Percentiles rank a stretch among this genome's conserved stretches.
Evolutionary conservation across 441 rosid species (phyloP).

Genomic region (Hura crepitans): DNA sequence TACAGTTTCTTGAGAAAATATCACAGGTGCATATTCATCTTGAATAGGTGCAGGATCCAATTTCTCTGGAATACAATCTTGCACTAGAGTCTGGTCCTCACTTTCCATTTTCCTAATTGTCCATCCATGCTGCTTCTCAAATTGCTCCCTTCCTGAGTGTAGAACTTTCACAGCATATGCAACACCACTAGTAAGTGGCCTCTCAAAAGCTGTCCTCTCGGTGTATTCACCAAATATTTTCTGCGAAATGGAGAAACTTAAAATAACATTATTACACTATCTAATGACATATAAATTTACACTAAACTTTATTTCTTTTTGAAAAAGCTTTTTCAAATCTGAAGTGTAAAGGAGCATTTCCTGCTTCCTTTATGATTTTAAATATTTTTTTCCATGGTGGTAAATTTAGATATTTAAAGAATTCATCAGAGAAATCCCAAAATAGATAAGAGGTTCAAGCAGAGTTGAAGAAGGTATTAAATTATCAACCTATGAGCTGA

Average conservation of each 20-base stretch:
- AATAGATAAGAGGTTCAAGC: background rate
- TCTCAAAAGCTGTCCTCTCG: slow-evolving; percentile 93
- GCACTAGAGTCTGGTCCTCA: slow-evolving; percentile 79
- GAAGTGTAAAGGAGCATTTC: background rate
- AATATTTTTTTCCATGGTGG: background rate
- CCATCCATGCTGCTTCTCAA: slow-evolving; percentile 79
- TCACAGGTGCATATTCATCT: slow-evolving; percentile 94
- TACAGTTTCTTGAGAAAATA: slow-evolving; percentile 94
- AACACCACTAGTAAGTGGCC: slow-evolving; percentile 98
- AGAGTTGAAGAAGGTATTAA: background rate
- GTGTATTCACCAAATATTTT: slow-evolving; percentile 86
- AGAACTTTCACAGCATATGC: slow-evolving; percentile 93
- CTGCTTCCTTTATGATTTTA: background rate
- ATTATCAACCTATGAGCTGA: slow-evolving; percentile 8
- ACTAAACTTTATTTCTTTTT: background rate
- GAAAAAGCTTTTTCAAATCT: slow-evolving; percentile 4
- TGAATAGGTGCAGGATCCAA: slow-evolving; percentile 84
- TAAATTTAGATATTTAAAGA: too few relatives aligned
- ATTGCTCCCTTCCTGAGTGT: slow-evolving; percentile 79
- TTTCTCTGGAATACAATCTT: slow-evolving; percentile 74
- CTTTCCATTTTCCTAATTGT: slow-evolving; percentile 87
- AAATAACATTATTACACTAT: slow-evolving; percentile 9
- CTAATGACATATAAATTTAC: background rate
- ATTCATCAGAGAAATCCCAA: background rate
- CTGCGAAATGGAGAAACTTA: slow-evolving; percentile 37